Base-by-base conservation (phyloP, 495 filamentous ascomycete genomes). In the Xanthoparmelia taractica region DNA sequence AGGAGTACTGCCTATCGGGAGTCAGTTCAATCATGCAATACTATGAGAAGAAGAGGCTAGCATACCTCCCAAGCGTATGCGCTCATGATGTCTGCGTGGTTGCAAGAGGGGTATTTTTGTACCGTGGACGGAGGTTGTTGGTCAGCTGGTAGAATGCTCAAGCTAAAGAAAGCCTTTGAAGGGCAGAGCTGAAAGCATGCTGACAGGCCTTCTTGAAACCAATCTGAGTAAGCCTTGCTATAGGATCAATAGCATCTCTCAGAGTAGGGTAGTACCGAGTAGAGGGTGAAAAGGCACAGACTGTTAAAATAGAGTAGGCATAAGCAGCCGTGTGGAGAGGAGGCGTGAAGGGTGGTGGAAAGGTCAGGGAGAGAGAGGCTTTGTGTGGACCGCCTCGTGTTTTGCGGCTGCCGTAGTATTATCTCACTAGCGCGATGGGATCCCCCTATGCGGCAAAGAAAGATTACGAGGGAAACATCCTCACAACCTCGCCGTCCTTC, bases 1-100 rank as follows among this genome's bases (percentile, higher is more conserved):
- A 92, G 77, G 66, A 92, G 73, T 55, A 96, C 74, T 5, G 87
- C 90, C 91, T 96, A 62, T 29, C 27, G 8, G 41, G 63, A 33
- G 52, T 64, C n/a, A 45, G 20, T 37, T 4, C 29, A 10, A 55
- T 62, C 37, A 18, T 54, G 36, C 20, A 15, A 36, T 15, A n/a
- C 38, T 29, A 31, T 29, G 47, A 47, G 23, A 40, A 37, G 23
- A 23, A 58, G 31, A 10, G 20, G 20, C 1, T 18, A 10, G 13
- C 20, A 7, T 27, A 68, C 64, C 64, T 67, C 61, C 60, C 57
- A 68, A 33, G 50, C 33, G 17, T 33, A 20, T 18, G 29, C 29
- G 29, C 50, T 7, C 50, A 54, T 54, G 2, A 33, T 54, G 27
- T 54, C 33, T 33, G n/a, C 50, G 50, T 54, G 27, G 50, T 54